Base-by-base conservation (phyloP, 257 asterid species). In the Cordia subcordata region DNA sequence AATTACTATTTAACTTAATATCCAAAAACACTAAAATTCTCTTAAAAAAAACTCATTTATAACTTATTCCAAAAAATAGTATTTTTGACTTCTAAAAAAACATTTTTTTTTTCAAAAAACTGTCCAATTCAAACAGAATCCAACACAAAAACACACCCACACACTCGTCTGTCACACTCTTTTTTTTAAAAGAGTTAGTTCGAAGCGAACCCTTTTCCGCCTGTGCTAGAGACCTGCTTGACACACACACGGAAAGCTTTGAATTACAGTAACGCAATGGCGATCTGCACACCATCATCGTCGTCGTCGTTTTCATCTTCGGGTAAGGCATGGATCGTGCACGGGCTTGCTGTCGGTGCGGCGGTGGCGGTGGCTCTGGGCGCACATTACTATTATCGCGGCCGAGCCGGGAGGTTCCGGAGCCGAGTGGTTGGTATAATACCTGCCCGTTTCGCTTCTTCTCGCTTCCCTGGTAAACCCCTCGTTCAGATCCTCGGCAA, bases 371-470 rank as follows among this genome's bases (percentile, higher is more conserved):
- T 73, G 55, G 94, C 87, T 49, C 46, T 86, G 8, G 94, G 96
- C 8, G 80, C 83, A 21, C 89, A 77, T 11, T 90, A 73, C 70
- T 52, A 83, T 10, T 63, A 75, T 33, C 60, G 74, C 49, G 77
- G 83, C 60, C 83, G 87, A 60, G 78, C 87, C 53, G 62, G 78
- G 1, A 81, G 58, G 60, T 81, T 92, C 67, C 82, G 95, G 72
- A 75, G 83, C 53, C 85, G 95, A 65, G 95, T 86, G 50, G 62
- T 92, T 16, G 96, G 97, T 35, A 88, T 92, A 46, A 92, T 92
- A 75, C 99, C 99, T 59, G 95, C 99, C 55, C 88, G 97, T 9
- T 88, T 61, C 55, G 96, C 96, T 59, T 92, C 97, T n/a, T 76
- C 96, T 21, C 90, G 99, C 21, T 92, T 92, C 67, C 71, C 77